Percentiles rank a stretch among this genome's conserved stretches.
Conservation (phyloP, 176 grass and related monocot species). For the Miscanthus lutarioriparius region DNA sequence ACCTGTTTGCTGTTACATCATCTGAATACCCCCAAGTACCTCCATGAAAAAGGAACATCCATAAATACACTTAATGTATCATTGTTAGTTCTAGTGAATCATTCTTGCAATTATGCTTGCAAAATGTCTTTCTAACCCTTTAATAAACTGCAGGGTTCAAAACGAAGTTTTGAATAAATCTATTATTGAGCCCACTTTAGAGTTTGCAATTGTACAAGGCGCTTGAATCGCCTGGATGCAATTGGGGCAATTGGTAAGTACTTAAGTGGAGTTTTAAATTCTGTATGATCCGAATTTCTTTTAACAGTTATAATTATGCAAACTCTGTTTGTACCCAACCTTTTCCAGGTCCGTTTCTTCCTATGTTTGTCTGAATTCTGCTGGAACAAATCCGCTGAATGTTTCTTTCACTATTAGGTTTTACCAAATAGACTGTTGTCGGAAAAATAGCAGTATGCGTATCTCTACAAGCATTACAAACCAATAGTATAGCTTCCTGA, state of each 20-base stretch:
- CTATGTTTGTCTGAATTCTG: background rate
- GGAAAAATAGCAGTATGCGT: background rate
- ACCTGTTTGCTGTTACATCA: background rate
- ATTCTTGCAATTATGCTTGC: background rate
- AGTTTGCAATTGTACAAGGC: conserved; percentile 93
- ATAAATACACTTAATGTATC: background rate
- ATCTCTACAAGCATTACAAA: background rate
- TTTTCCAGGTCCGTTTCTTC: background rate
- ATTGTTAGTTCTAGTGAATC: background rate
- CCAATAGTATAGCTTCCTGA: background rate
- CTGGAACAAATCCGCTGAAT: background rate
- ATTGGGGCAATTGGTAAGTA: conserved; percentile 85
- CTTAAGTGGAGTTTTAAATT: background rate
- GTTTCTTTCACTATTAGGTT: background rate
- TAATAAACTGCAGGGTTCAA: conserved; percentile 63
- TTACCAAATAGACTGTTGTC: background rate
- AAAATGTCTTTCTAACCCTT: conserved; percentile 9
- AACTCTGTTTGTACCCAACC: background rate
- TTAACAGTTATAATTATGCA: background rate
- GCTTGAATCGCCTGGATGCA: conserved; percentile 88
- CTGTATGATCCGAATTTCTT: background rate
- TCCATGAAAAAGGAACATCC: background rate
- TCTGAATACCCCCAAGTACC: background rate
- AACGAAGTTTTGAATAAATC: conserved; percentile 66
- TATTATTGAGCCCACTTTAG: conserved; percentile 46